Base-by-base conservation (phyloP, 345 rosid species). In the Hypericum androsaemum region DNA sequence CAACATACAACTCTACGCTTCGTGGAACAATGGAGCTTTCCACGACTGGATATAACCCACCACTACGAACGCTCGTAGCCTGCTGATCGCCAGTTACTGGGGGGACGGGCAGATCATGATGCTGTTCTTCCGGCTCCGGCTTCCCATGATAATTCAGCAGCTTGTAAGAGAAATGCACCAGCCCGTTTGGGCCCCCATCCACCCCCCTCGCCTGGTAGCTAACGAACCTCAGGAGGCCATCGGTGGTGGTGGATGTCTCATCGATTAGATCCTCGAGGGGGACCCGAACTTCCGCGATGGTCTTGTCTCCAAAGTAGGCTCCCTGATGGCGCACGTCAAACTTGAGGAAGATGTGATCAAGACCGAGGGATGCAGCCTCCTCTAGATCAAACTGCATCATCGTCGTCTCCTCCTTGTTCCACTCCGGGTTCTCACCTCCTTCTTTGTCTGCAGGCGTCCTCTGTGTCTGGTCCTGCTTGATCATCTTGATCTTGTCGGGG, bases 401-500 rank as follows among this genome's bases (percentile, higher is more conserved):
- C 32, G 32, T 22, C 32, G 32, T 22, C 32, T 22, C 32, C 61
- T 54, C 73, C 10, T 71, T 77, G 45, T 75, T 66, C 87, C 87
- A 77, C 58, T 77, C 87, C 0, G 87, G 87, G 60, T 73, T 52
- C 17, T 72, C 80, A 51, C 66, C 76, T 3, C 72, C 75, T 54
- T 71, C 86, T 58, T 38, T 65, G 51, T 73, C 86, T 0, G 74
- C 46, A 5, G 71, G 62, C 10, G 77, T 75, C 15, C 76, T 69
- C 10, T 73, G 61, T 35, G 54, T 28, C 68, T 64, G 83, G 11
- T 57, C 61, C 53, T 52, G 70, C n/a, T 15, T 41, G 51, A 61
- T 44, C 43, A 37, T 39, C 48, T 61, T 7, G 55, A 63, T 65
- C 54, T 65, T 72, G 14, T 48, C 55, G 3, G 70, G 63, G 44